A percentile compares a stretch with the other conserved stretches of the same genome.
These are phyloP conservation scores for Phyllosticta capitalensis DNA, from an alignment of 2,329 filamentous ascomycete genomes.

Conservation along the genomic window DNA sequence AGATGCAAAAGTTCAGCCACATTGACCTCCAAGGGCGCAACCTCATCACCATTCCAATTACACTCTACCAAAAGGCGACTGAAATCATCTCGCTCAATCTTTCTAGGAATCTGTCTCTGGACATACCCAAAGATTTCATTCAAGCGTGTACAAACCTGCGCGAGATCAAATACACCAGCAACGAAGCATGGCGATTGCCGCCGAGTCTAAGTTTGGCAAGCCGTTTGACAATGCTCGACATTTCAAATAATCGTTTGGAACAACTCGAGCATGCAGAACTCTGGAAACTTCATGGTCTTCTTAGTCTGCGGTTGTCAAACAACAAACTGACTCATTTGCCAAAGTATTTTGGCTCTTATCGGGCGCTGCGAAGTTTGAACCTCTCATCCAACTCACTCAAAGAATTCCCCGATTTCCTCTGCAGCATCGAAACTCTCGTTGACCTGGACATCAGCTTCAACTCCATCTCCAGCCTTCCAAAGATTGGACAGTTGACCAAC, in stretches of 20 bases:
- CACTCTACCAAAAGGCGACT: slow-evolving; percentile 77
- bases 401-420: slow-evolving; percentile 76
- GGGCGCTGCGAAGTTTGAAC: slow-evolving; percentile 71
- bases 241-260: slow-evolving; percentile 89
- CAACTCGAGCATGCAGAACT: slow-evolving; percentile 79
- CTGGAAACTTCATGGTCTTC: slow-evolving; percentile 60
- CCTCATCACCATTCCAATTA: slow-evolving; percentile 88
- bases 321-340: slow-evolving; percentile 77
- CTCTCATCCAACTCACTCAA: slow-evolving; percentile 88
- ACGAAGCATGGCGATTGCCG: slow-evolving; percentile 80
- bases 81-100: slow-evolving; percentile 95
- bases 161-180: slow-evolving; percentile 93
- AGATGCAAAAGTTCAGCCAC: slow-evolving; percentile 84
- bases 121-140: slow-evolving; percentile 93
- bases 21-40: slow-evolving; percentile 87
- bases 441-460: slow-evolving; percentile 98
- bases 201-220: slow-evolving; percentile 72
- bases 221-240: slow-evolving; percentile 78
- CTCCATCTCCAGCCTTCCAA: slow-evolving; percentile 67
- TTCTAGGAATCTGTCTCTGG: slow-evolving; percentile 82
- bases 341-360: slow-evolving; percentile 72
- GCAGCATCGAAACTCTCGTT: slow-evolving; percentile 70
- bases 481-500: slow-evolving; percentile 67
- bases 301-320: slow-evolving; percentile 89
- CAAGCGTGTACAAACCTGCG: slow-evolving; percentile 83